phyloP scores from a whole-genome alignment of 2,329 filamentous ascomycete species.

The Piedraia hortae region DNA sequence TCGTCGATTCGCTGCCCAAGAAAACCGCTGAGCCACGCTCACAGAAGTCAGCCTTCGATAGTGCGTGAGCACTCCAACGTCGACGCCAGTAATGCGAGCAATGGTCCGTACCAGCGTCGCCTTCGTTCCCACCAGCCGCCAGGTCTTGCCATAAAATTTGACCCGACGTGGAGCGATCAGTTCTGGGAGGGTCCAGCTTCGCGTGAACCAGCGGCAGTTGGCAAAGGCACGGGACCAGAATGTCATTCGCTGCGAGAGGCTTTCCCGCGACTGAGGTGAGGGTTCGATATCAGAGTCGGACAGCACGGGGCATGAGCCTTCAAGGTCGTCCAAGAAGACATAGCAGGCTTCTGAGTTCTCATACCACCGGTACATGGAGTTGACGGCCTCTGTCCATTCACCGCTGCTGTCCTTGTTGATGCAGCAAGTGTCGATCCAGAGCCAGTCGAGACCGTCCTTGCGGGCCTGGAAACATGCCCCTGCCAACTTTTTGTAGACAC shows the following conservation, averaged over 20 bases:
- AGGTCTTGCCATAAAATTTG: conserved; percentile 2
- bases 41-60: background rate
- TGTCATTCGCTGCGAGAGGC: background rate
- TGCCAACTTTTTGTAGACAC: background rate
- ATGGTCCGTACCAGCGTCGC: background rate
- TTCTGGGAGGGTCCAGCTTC: conserved; percentile 4
- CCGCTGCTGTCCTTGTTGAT: conserved; percentile 2
- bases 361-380: conserved; percentile 2
- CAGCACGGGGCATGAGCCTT: background rate
- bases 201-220: conserved; percentile 3
- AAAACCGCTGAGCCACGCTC: conserved; percentile 4
- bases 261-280: background rate
- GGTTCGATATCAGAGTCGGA: background rate
- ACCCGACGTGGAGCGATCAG: conserved; percentile 3
- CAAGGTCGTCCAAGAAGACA: conserved; percentile 2
- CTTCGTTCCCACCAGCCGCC: conserved; percentile 1
- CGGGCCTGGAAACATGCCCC: conserved; percentile 1
- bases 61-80: conserved; percentile 1
- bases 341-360: conserved; percentile 2
- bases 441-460: conserved; percentile 1
- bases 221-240: conserved; percentile 1
- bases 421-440: conserved; percentile 3
- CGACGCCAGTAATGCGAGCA: conserved; percentile 2
- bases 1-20: conserved; percentile 5
- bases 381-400: conserved; percentile 2